Conservation (phyloP, 176 grass and related monocot genomes). For the Aegilops bicornis region DNA sequence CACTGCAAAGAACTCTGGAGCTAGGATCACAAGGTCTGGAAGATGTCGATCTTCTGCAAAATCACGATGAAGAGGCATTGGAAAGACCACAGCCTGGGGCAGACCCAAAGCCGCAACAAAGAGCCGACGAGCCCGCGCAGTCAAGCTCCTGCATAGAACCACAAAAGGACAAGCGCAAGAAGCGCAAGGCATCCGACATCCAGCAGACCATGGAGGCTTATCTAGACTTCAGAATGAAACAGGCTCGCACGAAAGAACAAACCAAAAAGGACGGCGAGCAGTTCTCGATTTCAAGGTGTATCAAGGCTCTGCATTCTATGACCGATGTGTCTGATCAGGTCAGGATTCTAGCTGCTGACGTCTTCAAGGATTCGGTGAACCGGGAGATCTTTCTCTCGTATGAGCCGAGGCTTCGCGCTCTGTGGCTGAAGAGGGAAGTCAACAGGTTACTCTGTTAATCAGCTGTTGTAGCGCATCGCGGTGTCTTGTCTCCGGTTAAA, state of each 20-base stretch:
- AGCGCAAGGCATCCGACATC: conserved; percentile 41
- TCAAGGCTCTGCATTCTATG: conserved; percentile 39
- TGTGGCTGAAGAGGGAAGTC: conserved; percentile 52
- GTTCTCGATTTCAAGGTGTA: conserved; percentile 44
- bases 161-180: conserved; percentile 36
- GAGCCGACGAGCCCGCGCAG: conserved; percentile 32
- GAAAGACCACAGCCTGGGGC: conserved; percentile 13
- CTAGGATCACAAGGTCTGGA: conserved; percentile 28
- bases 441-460: conserved; percentile 26
- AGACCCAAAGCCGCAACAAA: conserved; percentile 6
- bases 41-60: conserved; percentile 30
- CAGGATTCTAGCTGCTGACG: conserved; percentile 47
- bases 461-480: too few relatives aligned
- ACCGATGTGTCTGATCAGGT: conserved; percentile 40
- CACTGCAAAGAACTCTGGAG: conserved; percentile 9
- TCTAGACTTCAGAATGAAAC: conserved; percentile 48
- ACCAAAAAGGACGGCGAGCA: conserved; percentile 17
- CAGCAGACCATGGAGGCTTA: conserved; percentile 47
- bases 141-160: conserved; percentile 48
- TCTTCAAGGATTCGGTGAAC: conserved; percentile 50
- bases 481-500: neutral
- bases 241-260: conserved; percentile 41
- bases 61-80: conserved; percentile 34
- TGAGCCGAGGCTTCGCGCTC: conserved; percentile 30
- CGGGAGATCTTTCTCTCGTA: conserved; percentile 58